Base-by-base conservation (phyloP, 2,329 filamentous ascomycete species). In the Truncatella angustata region DNA sequence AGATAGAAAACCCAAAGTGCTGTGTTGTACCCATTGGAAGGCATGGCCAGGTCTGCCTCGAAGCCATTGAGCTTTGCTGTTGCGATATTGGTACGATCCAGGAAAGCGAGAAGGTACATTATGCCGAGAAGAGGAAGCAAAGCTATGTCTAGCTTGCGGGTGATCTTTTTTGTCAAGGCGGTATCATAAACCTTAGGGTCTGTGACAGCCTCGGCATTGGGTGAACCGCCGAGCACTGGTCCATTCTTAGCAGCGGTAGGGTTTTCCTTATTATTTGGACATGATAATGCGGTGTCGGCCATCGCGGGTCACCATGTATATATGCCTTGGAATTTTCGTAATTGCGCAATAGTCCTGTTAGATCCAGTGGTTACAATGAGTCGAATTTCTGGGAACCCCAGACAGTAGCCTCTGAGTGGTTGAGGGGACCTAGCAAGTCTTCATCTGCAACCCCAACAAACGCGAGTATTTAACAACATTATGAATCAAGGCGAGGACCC, bases 11-110 rank as follows among this genome's bases (percentile, higher is more conserved):
- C 46, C 46, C 46, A 49, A 21, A 49, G 32, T 1, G 46, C 46
- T 34, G 46, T 49, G 34, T 49, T 49, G 46, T 49, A 49, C n/a
- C 46, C 46, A n/a, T 35, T 24, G 20, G 46, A 49, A 10, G 46
- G 46, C 46, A 49, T 49, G 32, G 18, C 30, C 16, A 49, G 46
- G 20, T 49, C 46, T 23, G 46, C 30, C 23, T 49, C 46, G 46
- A 49, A 39, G 32, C 46, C 46, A 16, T 37, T 36, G 18, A 49
- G 34, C 34, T 49, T 49, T 12, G 46, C 46, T 16, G 30, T 49
- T 10, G 32, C 46, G n/a, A 49, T 39, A 11, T 49, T 49, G 16
- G 46, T 49, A 7, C 46, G 46, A 21, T 49, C 46, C 20, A 49
- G 23, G 32, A 37, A 49, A 20, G 46, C 34, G n/a, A 39, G 30